Percentiles rank a stretch among this genome's conserved stretches.
Conservation (phyloP, 2,329 filamentous ascomycete genomes). For the Penicillium digitatum region DNA sequence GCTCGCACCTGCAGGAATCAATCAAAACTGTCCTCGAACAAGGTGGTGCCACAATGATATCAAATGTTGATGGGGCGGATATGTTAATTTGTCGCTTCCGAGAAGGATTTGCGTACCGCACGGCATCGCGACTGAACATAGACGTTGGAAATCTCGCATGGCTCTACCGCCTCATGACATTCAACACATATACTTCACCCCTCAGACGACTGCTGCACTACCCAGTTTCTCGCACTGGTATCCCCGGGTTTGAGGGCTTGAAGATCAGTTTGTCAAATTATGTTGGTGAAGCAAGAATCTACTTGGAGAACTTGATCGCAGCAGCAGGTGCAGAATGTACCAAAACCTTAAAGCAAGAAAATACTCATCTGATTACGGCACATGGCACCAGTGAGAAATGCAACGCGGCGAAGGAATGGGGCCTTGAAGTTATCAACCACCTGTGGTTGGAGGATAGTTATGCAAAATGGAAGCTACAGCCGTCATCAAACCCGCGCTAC, state of each 20-base stretch:
- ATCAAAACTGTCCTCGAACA: conserved; percentile 66
- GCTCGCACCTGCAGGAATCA: conserved; percentile 60
- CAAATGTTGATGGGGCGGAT: conserved; percentile 65
- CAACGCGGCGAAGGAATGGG: conserved; percentile 87
- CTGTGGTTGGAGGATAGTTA: conserved; percentile 98
- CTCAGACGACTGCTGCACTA: conserved; percentile 82
- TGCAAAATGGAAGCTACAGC: conserved; percentile 74
- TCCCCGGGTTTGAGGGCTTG: conserved; percentile 72
- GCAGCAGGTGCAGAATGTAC: conserved; percentile 85
- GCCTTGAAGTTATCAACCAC: conserved; percentile 84
- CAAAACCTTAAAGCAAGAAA: conserved; percentile 90
- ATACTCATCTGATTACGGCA: conserved; percentile 92
- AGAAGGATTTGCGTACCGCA: conserved; percentile 71
- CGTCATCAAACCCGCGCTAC: conserved; percentile 69
- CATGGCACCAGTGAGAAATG: conserved; percentile 89
- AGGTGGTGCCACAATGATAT: conserved; percentile 67
- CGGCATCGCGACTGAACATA: conserved; percentile 71
- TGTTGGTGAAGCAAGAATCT: conserved; percentile 85
- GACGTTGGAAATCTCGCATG: conserved; percentile 89
- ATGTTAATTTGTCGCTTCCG: conserved; percentile 86
- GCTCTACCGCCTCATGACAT: conserved; percentile 87
- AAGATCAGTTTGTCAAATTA: conserved; percentile 94
- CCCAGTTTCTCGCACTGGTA: conserved; percentile 69
- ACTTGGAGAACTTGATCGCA: conserved; percentile 84
- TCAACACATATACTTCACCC: conserved; percentile 84